Evolutionary conservation across 495 filamentous ascomycete species (phyloP).

Genomic region (Aspergillus taichungensis): DNA sequence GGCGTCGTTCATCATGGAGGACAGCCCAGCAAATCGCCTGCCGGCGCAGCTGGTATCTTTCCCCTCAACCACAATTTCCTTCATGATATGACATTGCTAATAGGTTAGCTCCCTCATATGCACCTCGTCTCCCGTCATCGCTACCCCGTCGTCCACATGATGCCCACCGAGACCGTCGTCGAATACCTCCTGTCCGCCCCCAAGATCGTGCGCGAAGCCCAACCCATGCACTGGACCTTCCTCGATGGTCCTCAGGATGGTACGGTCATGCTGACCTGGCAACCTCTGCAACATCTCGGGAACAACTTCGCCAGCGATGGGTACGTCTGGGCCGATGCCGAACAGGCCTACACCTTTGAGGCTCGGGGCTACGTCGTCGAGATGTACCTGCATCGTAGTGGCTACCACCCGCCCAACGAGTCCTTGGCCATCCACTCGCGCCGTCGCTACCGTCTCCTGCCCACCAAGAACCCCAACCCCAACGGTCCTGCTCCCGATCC

Average conservation of each 20-base stretch:
- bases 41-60: conserved; percentile 50
- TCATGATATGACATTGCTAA: conserved; percentile 3
- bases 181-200: conserved; percentile 74
- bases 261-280: conserved; percentile 76
- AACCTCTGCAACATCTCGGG: conserved; percentile 57
- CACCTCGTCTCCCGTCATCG: conserved; percentile 72
- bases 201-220: conserved; percentile 61
- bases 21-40: conserved; percentile 52
- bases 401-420: conserved; percentile 62
- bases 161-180: conserved; percentile 61
- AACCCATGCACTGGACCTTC: conserved; percentile 87
- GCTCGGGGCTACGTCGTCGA: conserved; percentile 80
- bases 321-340: conserved; percentile 76
- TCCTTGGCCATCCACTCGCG: conserved; percentile 62
- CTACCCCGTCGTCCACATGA: conserved; percentile 56
- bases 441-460: conserved; percentile 73
- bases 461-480: conserved; percentile 49
- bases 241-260: conserved; percentile 74
- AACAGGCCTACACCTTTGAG: conserved; percentile 61
- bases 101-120: conserved; percentile 66
- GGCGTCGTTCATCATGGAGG: conserved; percentile 43
- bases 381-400: conserved; percentile 69
- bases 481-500: conserved; percentile 61
- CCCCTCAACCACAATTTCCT: background rate
- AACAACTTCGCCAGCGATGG: conserved; percentile 80